Conservation (phyloP, 2,329 filamentous ascomycete species). For the Neofusicoccum cordaticola region DNA sequence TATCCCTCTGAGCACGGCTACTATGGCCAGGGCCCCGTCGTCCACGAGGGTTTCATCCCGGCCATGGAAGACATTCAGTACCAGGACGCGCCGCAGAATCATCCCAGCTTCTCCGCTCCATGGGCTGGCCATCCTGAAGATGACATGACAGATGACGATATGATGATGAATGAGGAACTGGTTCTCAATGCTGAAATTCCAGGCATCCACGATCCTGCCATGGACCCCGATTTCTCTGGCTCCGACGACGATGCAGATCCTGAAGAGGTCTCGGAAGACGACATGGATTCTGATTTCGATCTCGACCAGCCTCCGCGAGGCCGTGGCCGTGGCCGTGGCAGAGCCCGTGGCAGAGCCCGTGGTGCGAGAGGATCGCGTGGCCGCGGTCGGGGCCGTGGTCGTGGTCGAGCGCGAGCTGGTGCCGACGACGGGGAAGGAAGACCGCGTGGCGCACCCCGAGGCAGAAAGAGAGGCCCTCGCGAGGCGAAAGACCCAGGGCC, state of each 20-base stretch:
- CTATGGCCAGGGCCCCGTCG: conserved; percentile 24
- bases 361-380: conserved; percentile 18
- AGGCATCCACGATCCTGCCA: conserved; percentile 30
- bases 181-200: conserved; percentile 22
- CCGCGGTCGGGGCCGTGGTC: conserved; percentile 25
- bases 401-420: background rate
- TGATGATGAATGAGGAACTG: conserved; percentile 22
- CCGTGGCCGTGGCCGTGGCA: conserved; percentile 15
- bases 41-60: conserved; percentile 42
- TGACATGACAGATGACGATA: conserved; percentile 26
- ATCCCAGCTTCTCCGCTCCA: background rate
- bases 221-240: conserved; percentile 36
- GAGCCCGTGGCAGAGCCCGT: conserved; percentile 1
- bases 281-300: conserved; percentile 13
- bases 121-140: background rate
- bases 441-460: conserved; percentile 21
- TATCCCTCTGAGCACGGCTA: conserved; percentile 10
- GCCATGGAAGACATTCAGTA: conserved; percentile 22
- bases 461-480: conserved; percentile 40
- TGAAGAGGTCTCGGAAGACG: conserved; percentile 7
- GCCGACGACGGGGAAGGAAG: conserved; percentile 20
- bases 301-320: background rate
- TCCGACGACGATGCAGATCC: conserved; percentile 27
- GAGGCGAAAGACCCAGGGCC: conserved; percentile 66
- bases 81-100: conserved; percentile 26